phyloP scores from a whole-genome alignment of 345 rosid genomes.

The Nephelium lappaceum region DNA sequence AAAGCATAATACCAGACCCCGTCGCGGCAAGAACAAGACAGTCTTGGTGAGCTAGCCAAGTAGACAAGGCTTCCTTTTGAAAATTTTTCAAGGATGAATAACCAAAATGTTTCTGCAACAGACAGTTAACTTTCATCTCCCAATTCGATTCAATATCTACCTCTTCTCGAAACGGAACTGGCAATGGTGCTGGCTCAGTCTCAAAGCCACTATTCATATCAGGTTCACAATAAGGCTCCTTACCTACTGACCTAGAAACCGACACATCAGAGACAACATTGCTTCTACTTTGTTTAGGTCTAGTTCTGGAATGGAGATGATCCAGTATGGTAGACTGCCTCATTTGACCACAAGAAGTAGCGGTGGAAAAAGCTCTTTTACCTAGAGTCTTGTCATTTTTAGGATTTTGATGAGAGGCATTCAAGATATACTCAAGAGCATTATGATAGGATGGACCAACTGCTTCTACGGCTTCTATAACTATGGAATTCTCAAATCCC shows the following conservation, averaged over 20 bases:
- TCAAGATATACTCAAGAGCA: constrained; percentile 58
- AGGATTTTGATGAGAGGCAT: constrained; percentile 2
- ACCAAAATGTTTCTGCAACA: constrained; percentile 65
- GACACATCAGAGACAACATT: constrained; percentile 19
- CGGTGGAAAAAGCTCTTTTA: constrained; percentile 33
- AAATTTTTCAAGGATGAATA: constrained; percentile 62
- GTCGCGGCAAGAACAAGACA: constrained; percentile 93
- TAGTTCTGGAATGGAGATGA: constrained; percentile 47
- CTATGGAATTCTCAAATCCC: constrained; percentile 67
- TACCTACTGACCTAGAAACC: constrained; percentile 27
- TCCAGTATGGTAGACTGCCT: constrained; percentile 65
- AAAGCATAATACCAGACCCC: constrained; percentile 65
- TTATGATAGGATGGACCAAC: constrained; percentile 60
- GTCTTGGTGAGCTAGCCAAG: constrained; percentile 71
- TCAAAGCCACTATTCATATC: constrained; percentile 13
- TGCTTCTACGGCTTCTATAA: constrained; percentile 55
- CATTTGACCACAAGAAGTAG: constrained; percentile 28
- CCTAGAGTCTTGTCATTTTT: constrained; percentile 28
- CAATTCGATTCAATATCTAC: constrained; percentile 45
- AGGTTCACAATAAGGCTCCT: constrained; percentile 8
- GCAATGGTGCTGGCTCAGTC: constrained; percentile 20
- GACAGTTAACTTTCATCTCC: constrained; percentile 54
- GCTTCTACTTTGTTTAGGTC: constrained; percentile 32
- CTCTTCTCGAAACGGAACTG: constrained; percentile 33
- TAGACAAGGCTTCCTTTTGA: constrained; percentile 77